Conservation (phyloP, 306 rosid genomes). For the Acacia melanoxylon region DNA sequence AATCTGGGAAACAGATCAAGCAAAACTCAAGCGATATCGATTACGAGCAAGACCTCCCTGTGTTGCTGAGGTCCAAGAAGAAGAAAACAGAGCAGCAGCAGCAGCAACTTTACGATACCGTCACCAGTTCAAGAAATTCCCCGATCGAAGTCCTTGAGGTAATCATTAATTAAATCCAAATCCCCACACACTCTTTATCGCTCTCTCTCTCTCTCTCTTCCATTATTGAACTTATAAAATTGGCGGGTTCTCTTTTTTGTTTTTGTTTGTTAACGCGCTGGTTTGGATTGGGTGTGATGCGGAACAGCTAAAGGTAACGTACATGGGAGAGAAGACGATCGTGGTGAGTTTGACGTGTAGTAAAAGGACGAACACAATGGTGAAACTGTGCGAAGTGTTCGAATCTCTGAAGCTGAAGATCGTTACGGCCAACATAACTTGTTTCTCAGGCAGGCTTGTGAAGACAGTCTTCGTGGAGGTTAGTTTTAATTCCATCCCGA, state of each 20-base stretch:
- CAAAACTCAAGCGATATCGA: slow-evolving; percentile 38
- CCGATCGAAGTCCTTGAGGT: slow-evolving; percentile 81
- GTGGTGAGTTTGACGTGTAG: slow-evolving; percentile 87
- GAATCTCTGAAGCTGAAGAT: slow-evolving; percentile 92
- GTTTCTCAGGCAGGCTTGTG: slow-evolving; percentile 70
- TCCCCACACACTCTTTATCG: no score
- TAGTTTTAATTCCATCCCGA: background rate
- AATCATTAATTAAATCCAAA: background rate
- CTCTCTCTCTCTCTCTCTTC: slow-evolving; percentile 19
- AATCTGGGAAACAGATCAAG: slow-evolving; percentile 53
- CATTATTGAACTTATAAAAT: slow-evolving; percentile 31
- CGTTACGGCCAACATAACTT: slow-evolving; percentile 69
- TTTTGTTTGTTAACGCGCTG: background rate
- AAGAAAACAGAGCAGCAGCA: slow-evolving; percentile 52
- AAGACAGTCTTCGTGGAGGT: slow-evolving; percentile 95
- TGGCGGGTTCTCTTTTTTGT: background rate
- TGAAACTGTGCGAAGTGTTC: slow-evolving; percentile 79
- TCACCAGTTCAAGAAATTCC: slow-evolving; percentile 47
- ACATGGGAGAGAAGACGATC: slow-evolving; percentile 73
- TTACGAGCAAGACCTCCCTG: slow-evolving; percentile 55
- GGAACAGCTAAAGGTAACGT: slow-evolving; percentile 66
- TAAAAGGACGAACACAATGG: slow-evolving; percentile 84
- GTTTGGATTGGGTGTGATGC: background rate
- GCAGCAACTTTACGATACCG: slow-evolving; percentile 39
- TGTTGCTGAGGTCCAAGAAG: slow-evolving; percentile 74